Percentiles rank a stretch among this genome's conserved stretches.
phyloP scores from a whole-genome alignment of 2,329 filamentous ascomycete species.

The Botryotinia convoluta region DNA sequence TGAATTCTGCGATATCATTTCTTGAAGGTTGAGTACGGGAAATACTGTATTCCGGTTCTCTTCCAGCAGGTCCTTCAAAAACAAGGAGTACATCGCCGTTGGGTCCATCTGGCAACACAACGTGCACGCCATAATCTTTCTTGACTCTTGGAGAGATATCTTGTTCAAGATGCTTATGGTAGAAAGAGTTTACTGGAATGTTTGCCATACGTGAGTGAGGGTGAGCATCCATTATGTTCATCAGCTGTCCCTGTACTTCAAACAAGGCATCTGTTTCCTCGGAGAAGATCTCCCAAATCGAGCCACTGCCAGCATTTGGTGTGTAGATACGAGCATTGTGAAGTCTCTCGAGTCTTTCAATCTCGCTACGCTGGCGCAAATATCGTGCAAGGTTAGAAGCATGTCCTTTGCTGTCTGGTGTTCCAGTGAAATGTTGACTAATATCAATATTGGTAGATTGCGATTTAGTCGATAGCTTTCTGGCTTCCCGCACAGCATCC shows the following conservation, averaged over 20 bases:
- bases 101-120: conserved; percentile 66
- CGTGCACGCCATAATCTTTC: conserved; percentile 67
- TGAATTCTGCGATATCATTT: conserved; percentile 52
- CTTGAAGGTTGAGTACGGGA: conserved; percentile 52
- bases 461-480: conserved; percentile 85
- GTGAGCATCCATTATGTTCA: conserved; percentile 68
- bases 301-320: conserved; percentile 67
- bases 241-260: conserved; percentile 72
- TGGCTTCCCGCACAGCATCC: conserved; percentile 74
- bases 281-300: conserved; percentile 85
- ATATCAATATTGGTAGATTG: conserved; percentile 81
- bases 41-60: conserved; percentile 49
- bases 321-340: conserved; percentile 88
- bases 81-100: conserved; percentile 65
- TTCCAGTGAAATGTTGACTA: conserved; percentile 72
- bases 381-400: conserved; percentile 87
- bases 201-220: conserved; percentile 69
- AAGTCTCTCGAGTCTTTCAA: conserved; percentile 75
- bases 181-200: conserved; percentile 72
- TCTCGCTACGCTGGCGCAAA: conserved; percentile 74
- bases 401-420: conserved; percentile 72
- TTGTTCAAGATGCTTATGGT: conserved; percentile 68
- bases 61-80: conserved; percentile 62
- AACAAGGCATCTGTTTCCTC: conserved; percentile 80
- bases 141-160: conserved; percentile 63